Conservation (phyloP, 2,329 filamentous ascomycete genomes). For the Claviceps fusiformis region DNA sequence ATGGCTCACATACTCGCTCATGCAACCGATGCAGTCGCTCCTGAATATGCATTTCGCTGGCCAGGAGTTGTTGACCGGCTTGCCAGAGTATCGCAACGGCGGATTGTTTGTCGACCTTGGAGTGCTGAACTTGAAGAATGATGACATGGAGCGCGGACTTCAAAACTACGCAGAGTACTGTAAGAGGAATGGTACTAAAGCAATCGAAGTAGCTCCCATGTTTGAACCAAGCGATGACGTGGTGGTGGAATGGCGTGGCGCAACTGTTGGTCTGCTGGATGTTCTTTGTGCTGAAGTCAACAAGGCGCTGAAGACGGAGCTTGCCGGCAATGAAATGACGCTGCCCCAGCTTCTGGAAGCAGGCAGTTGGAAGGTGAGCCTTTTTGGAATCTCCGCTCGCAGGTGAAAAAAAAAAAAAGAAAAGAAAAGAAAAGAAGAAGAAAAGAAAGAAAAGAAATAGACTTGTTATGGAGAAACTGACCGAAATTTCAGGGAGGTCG, state of each 20-base stretch:
- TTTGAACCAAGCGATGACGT: constrained; percentile 48
- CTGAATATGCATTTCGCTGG: constrained; percentile 72
- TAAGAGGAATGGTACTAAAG: constrained; percentile 53
- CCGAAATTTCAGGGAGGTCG: constrained; percentile 54
- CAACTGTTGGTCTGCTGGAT: constrained; percentile 48
- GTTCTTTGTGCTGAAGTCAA: constrained; percentile 37
- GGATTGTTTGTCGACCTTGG: constrained; percentile 78
- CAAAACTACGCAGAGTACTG: constrained; percentile 51
- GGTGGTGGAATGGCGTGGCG: constrained; percentile 52
- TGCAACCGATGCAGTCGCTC: constrained; percentile 76
- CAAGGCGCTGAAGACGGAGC: constrained; percentile 47
- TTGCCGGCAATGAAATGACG: constrained; percentile 59
- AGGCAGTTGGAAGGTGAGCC: constrained; percentile 86
- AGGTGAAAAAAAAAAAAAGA: no score
- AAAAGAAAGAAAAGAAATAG: background rate
- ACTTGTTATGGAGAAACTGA: background rate
- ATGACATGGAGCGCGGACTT: constrained; percentile 57
- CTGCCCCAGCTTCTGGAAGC: constrained; percentile 87
- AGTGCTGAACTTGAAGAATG: constrained; percentile 59
- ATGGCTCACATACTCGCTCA: constrained; percentile 88
- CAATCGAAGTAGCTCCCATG: constrained; percentile 40
- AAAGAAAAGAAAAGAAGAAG: background rate
- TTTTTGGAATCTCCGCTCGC: background rate
- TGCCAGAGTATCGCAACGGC: constrained; percentile 88
- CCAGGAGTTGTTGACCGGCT: constrained; percentile 67